phyloP scores from a whole-genome alignment of 1,284 basidiomycete species.

The Ceratobasidium sp. region DNA sequence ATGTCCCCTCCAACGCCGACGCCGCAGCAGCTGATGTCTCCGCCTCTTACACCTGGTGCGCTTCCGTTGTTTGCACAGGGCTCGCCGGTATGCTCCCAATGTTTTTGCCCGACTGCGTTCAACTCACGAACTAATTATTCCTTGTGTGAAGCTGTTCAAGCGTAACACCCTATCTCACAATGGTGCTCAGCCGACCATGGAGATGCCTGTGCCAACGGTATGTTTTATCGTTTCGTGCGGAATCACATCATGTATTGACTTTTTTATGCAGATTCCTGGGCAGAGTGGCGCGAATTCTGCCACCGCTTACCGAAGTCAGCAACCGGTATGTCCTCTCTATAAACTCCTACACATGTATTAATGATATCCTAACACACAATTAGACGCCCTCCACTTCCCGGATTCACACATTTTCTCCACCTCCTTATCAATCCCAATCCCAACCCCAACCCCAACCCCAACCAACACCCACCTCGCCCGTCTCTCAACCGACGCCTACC shows the following conservation, averaged over 20 bases:
- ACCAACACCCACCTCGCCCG: background rate
- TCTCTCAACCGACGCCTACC: background rate
- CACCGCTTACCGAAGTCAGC: too few relatives aligned
- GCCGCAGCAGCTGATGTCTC: conserved; percentile 16
- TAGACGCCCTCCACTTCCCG: too few relatives aligned
- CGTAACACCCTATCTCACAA: background rate
- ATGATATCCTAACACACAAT: too few relatives aligned
- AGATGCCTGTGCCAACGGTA: conserved; percentile 13
- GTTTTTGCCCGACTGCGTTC: background rate
- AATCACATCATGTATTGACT: too few relatives aligned
- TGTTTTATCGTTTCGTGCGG: background rate
- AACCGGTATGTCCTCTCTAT: too few relatives aligned
- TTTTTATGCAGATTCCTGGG: background rate
- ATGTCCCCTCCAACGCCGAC: too few relatives aligned
- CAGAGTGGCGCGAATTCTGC: too few relatives aligned
- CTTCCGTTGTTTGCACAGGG: background rate
- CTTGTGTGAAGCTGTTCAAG: too few relatives aligned
- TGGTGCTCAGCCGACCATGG: background rate
- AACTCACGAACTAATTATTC: too few relatives aligned
- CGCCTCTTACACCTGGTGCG: conserved; percentile 10
- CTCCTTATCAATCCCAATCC: background rate
- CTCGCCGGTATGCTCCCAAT: background rate
- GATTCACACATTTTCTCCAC: too few relatives aligned
- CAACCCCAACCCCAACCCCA: background rate
- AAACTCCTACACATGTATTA: too few relatives aligned